phyloP scores from a whole-genome alignment of 2,329 filamentous ascomycete genomes.

The Phialocephala subalpina region DNA sequence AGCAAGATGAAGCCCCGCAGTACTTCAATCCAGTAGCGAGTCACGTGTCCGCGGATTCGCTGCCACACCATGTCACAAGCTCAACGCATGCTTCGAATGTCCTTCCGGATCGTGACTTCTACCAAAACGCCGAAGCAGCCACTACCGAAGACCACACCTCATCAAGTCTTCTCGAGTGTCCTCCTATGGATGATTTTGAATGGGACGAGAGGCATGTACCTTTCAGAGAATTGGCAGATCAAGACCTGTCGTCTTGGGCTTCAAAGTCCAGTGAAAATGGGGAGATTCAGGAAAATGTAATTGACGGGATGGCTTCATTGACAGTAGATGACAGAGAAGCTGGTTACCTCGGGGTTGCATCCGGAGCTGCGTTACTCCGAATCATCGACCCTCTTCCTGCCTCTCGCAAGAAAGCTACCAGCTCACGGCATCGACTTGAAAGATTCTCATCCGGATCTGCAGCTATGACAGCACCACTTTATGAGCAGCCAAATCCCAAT shows the following conservation, averaged over 20 bases:
- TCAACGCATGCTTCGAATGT: not conserved
- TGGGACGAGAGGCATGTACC: slow-evolving; percentile 3
- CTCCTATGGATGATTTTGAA: not conserved
- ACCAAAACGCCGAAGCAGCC: not conserved
- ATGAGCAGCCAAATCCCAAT: not conserved
- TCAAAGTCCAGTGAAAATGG: slow-evolving; percentile 3
- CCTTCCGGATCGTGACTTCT: too few relatives aligned
- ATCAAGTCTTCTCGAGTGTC: not conserved
- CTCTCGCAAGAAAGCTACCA: not conserved
- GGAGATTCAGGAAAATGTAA: not conserved
- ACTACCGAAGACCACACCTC: not conserved
- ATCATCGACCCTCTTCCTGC: not conserved
- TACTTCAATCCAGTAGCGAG: not conserved
- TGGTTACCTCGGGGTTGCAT: slow-evolving; percentile 1
- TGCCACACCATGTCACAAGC: not conserved
- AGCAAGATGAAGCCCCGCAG: not conserved
- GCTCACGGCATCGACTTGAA: not conserved
- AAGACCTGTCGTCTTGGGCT: slow-evolving; percentile 1
- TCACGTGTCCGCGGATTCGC: not conserved
- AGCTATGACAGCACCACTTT: not conserved
- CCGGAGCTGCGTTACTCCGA: not conserved
- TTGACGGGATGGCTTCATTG: slow-evolving; percentile 2
- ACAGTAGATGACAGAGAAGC: not conserved
- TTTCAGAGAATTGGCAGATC: not conserved
- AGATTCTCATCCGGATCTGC: not conserved